Percentiles rank a stretch among this genome's conserved stretches.
Evolutionary conservation across 1,139 yeast species (phyloP).

Genomic region (Geotrichum citri-aurantii): DNA sequence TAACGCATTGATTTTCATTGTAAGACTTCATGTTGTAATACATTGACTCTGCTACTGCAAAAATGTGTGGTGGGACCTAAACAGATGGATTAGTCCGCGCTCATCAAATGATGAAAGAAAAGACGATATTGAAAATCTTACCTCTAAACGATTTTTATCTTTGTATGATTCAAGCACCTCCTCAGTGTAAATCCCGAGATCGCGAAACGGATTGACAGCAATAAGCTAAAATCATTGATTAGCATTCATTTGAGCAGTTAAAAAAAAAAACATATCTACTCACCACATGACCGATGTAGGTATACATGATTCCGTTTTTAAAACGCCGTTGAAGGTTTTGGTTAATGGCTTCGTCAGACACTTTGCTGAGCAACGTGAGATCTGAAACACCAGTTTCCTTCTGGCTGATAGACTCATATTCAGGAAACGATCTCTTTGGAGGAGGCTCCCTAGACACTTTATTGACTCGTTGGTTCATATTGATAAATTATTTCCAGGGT

Average conservation of each 20-base stretch:
- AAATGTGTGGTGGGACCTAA: conserved; percentile 89
- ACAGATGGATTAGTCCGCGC: not conserved
- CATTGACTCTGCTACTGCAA: conserved; percentile 96
- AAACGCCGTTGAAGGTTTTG: conserved; percentile 86
- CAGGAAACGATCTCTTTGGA: conserved; percentile 52
- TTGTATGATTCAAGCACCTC: conserved; percentile 68
- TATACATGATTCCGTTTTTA: conserved; percentile 78
- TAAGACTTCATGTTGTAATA: conserved; percentile 92
- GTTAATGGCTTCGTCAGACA: conserved; percentile 87
- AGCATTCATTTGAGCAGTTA: not conserved
- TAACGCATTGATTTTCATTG: conserved; percentile 94
- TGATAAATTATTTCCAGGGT: conserved; percentile 42
- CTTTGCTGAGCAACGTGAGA: conserved; percentile 78
- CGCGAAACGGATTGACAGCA: conserved; percentile 94
- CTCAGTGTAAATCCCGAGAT: conserved; percentile 88
- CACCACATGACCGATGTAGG: conserved; percentile 39
- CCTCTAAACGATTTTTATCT: conserved; percentile 90
- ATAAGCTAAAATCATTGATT: conserved; percentile 43
- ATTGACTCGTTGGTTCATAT: conserved; percentile 69
- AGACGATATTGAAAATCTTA: conserved; percentile 13
- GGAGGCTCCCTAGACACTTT: conserved; percentile 47
- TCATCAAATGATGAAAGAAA: not conserved
- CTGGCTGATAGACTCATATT: conserved; percentile 91
- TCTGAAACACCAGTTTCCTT: conserved; percentile 98
- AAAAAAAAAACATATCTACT: not conserved